A percentile compares a stretch with the other conserved stretches of the same genome.
Evolutionary conservation across 2,329 filamentous ascomycete species (phyloP).

Genomic region (Dothidotthia symphoricarpi): DNA sequence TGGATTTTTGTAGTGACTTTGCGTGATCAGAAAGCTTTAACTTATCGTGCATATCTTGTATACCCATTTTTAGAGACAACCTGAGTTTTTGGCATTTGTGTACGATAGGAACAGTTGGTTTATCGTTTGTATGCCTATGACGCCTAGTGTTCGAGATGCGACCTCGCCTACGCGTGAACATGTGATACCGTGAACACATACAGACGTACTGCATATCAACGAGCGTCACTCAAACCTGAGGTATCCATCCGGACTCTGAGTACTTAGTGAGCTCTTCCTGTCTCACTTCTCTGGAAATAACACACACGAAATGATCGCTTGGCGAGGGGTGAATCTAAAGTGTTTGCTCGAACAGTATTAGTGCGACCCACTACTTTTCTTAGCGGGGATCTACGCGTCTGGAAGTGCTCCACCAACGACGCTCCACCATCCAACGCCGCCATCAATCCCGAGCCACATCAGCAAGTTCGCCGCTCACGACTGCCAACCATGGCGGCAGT

Average conservation of each 20-base stretch:
- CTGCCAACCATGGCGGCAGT: constrained; percentile 26
- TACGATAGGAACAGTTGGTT: not conserved
- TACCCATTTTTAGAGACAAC: constrained; percentile 6
- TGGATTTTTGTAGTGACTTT: constrained; percentile 10
- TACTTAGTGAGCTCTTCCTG: too few relatives aligned
- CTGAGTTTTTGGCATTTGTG: not conserved
- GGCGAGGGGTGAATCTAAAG: too few relatives aligned
- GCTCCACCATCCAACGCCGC: constrained; percentile 1
- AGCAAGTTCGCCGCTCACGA: not conserved
- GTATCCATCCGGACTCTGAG: too few relatives aligned
- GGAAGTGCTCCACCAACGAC: constrained; percentile 4
- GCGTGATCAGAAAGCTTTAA: constrained; percentile 8
- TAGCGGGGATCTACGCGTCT: constrained; percentile 25
- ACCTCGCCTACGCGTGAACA: constrained; percentile 13
- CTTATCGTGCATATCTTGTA: constrained; percentile 7
- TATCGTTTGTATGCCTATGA: too few relatives aligned
- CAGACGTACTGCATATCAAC: not conserved
- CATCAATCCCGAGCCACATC: not conserved
- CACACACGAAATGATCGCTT: too few relatives aligned
- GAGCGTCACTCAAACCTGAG: too few relatives aligned
- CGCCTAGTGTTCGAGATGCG: not conserved
- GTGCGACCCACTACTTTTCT: constrained; percentile 8
- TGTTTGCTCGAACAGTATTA: constrained; percentile 2
- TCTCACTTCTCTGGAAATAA: too few relatives aligned
- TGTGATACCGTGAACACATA: constrained; percentile 5